These are phyloP conservation scores for Lepiota venenata DNA, from an alignment of 768 basidiomycete genomes.

Conservation along the genomic window DNA sequence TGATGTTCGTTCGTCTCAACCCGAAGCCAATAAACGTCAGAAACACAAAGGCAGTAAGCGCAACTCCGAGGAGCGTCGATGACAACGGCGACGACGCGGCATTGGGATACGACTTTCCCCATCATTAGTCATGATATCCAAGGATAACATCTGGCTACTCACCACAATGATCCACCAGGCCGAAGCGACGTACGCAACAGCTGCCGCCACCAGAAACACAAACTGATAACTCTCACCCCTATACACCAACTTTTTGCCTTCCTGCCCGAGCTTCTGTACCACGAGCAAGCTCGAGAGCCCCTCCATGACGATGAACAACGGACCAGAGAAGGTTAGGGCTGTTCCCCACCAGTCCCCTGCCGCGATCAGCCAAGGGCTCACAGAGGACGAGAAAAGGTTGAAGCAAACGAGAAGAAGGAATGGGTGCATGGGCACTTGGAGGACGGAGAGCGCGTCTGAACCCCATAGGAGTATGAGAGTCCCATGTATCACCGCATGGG, in stretches of 20 bases:
- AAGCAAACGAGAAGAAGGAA: constrained; percentile 85
- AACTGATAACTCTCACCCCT: constrained; percentile 78
- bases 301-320: constrained; percentile 79
- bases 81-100: constrained; percentile 83
- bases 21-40: constrained; percentile 90
- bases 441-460: constrained; percentile 65
- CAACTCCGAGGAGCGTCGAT: constrained; percentile 85
- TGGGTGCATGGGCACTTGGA: constrained; percentile 85
- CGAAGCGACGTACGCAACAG: constrained; percentile 75
- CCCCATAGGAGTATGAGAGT: constrained; percentile 71
- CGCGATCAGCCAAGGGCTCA: constrained; percentile 52
- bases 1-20: constrained; percentile 84
- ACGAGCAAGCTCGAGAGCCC: constrained; percentile 82
- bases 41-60: constrained; percentile 86
- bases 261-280: constrained; percentile 76
- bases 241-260: constrained; percentile 65
- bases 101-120: constrained; percentile 69
- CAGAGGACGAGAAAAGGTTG: constrained; percentile 73
- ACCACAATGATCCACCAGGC: constrained; percentile 87
- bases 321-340: constrained; percentile 66
- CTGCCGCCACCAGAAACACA: constrained; percentile 69
- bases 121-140: neutral
- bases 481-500: constrained; percentile 80
- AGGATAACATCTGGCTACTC: constrained; percentile 26
- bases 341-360: constrained; percentile 73